These are phyloP conservation scores for Hypoxylon perforatum DNA, from an alignment of 495 filamentous ascomycete genomes.

Conservation along the genomic window DNA sequence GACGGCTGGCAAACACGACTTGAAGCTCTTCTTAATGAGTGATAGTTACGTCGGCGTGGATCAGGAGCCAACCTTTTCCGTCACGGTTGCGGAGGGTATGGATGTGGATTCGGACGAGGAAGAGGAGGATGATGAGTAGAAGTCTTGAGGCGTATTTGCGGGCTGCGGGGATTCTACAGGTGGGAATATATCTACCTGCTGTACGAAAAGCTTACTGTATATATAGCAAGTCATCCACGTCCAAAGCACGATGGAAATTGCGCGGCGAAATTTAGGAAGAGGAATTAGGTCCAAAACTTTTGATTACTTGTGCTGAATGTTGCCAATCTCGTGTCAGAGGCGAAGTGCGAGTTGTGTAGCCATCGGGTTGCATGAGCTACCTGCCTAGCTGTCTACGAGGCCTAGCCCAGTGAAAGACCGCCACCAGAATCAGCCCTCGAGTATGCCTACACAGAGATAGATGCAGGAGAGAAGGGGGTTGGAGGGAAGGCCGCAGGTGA, in stretches of 20 bases:
- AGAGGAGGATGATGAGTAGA: slow-evolving; percentile 66
- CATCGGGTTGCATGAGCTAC: slow-evolving; percentile 1
- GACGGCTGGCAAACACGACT: slow-evolving; percentile 82
- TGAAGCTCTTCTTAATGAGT: slow-evolving; percentile 95
- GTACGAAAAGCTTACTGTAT: slow-evolving; percentile 48
- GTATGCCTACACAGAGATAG: neutral
- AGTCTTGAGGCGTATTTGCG: slow-evolving; percentile 3
- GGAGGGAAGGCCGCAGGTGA: no score
- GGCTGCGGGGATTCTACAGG: slow-evolving; percentile 19
- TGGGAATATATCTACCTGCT: slow-evolving; percentile 31
- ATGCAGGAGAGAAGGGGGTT: slow-evolving; percentile 8
- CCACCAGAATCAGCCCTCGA: neutral
- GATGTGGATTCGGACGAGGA: slow-evolving; percentile 92
- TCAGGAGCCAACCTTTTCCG: slow-evolving; percentile 89
- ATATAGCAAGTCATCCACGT: slow-evolving; percentile 37
- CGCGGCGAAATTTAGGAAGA: slow-evolving; percentile 31
- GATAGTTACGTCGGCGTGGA: slow-evolving; percentile 98
- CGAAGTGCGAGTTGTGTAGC: slow-evolving; percentile 12
- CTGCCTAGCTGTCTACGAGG: neutral
- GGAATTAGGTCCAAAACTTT: slow-evolving; percentile 23
- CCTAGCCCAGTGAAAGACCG: slow-evolving; percentile 11
- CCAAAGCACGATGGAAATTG: slow-evolving; percentile 19
- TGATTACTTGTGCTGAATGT: slow-evolving; percentile 16
- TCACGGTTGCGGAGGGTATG: slow-evolving; percentile 90
- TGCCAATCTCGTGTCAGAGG: no score